A percentile compares a stretch with the other conserved stretches of the same genome.
Conservation (phyloP, 768 basidiomycete genomes). For the Asterophora lycoperdoides region DNA sequence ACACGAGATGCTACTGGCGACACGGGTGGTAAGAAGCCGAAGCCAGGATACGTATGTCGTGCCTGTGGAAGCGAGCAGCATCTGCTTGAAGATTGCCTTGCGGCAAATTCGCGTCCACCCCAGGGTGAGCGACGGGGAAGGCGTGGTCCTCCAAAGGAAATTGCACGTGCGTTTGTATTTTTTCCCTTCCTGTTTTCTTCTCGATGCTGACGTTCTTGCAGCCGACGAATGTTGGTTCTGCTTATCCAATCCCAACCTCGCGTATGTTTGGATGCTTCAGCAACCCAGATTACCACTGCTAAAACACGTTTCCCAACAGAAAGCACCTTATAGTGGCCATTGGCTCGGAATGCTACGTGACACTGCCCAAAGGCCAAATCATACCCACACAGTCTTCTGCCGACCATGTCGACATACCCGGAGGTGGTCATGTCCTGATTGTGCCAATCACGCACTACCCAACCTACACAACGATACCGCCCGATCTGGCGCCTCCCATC, state of each 20-base stretch:
- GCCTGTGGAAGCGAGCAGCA: conserved; percentile 88
- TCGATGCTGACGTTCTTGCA: conserved; percentile 25
- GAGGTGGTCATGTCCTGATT: conserved; percentile 93
- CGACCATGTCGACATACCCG: conserved; percentile 63
- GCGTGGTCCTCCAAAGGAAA: conserved; percentile 68
- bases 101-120: conserved; percentile 49
- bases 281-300: conserved; percentile 1
- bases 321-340: conserved; percentile 97
- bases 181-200: neutral
- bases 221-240: conserved; percentile 99
- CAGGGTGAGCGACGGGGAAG: conserved; percentile 38
- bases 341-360: conserved; percentile 89
- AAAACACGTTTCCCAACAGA: conserved; percentile 33
- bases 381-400: conserved; percentile 68
- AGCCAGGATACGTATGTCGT: conserved; percentile 83
- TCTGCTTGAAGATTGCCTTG: conserved; percentile 82
- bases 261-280: conserved; percentile 43
- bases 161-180: conserved; percentile 56
- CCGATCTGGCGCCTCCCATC: conserved; percentile 72
- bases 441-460: conserved; percentile 93
- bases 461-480: conserved; percentile 77
- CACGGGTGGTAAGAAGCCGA: conserved; percentile 80
- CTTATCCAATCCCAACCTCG: conserved; percentile 86
- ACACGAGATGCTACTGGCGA: conserved; percentile 73
- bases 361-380: conserved; percentile 95